Evolutionary conservation across 495 filamentous ascomycete genomes (phyloP).

Genomic region (Xylaria acuta): DNA sequence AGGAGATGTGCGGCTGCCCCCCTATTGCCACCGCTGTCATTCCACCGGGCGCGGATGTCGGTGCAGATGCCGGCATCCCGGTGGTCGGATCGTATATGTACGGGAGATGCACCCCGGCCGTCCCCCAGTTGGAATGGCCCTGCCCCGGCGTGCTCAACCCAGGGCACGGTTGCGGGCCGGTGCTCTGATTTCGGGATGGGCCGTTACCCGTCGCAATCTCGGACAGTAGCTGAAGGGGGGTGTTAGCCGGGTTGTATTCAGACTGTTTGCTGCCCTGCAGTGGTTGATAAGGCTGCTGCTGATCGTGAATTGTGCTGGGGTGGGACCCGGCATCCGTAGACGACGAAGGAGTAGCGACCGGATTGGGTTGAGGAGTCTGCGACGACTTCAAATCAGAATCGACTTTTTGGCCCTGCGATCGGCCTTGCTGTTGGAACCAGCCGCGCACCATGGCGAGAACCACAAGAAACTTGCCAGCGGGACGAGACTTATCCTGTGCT

Average conservation of each 20-base stretch:
- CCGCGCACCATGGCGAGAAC: slow-evolving; percentile 75
- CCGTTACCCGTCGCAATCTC: slow-evolving; percentile 69
- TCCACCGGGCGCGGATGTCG: neutral
- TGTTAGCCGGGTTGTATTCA: slow-evolving; percentile 50
- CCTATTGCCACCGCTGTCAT: neutral
- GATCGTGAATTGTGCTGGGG: slow-evolving; percentile 12
- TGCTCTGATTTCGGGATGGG: slow-evolving; percentile 32
- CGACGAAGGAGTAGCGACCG: neutral
- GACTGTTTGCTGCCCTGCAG: slow-evolving; percentile 35
- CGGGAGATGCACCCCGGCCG: slow-evolving; percentile 32
- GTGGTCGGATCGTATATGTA: slow-evolving; percentile 38
- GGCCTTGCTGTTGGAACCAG: slow-evolving; percentile 60
- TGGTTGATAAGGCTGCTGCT: slow-evolving; percentile 33
- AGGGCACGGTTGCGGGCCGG: slow-evolving; percentile 14
- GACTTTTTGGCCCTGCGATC: slow-evolving; percentile 1
- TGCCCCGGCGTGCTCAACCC: slow-evolving; percentile 15
- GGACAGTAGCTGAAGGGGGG: slow-evolving; percentile 69
- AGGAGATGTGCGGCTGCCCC: slow-evolving; percentile 36
- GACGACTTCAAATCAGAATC: slow-evolving; percentile 22
- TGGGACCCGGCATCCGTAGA: slow-evolving; percentile 20
- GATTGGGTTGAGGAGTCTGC: slow-evolving; percentile 8
- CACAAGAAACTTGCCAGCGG: slow-evolving; percentile 76
- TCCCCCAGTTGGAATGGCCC: slow-evolving; percentile 16
- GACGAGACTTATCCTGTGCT: slow-evolving; percentile 67
- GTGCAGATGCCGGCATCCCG: neutral